Evolutionary conservation across 2,329 filamentous ascomycete genomes (phyloP), one percentile per base, ranked within the genome.

Genomic region (Clarireedia hainanense): DNA sequence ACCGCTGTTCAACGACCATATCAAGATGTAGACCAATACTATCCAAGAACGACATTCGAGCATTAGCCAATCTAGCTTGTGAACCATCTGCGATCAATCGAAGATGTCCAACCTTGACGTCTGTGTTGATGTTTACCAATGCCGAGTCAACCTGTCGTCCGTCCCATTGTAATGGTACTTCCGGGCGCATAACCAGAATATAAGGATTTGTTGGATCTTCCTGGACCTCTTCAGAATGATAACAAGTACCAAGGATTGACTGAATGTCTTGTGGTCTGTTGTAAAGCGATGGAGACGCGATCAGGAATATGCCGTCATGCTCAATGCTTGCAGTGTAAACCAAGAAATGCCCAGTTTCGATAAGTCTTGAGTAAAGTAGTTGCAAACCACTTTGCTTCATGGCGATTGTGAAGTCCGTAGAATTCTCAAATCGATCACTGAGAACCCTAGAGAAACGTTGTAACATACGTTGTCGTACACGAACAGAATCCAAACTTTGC

Each of bases 391-490:
- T 83, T 7, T 80, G 78, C 46, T 80, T 75, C 54, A 91, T 80
- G 37, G 87, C 85, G 67, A 97, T 87, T 70, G 89, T 96, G 71
- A 94, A 96, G 70, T 99, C 94, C 9, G 91, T 95, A 5, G 89
- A 89, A 67, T 99, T 97, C 70, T 99, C 94, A 67, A 99, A 99
- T 57, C 92, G 85, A 68, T 96, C 89, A 64, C 88, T 91, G 54
- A 99, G 73, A 69, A 95, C 89, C 62, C 91, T 83, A 17, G 89
- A 94, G 72, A 97, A 97, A 58, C 94, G 89, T 69, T 97, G 95
- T 60, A 99, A 78, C 81, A 97, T 97, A 71, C 94, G 83, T 72
- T 99, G 94, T 23, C 94, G 84, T 56, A 97, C 91, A 66, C 94
- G 90, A 23, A 97, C 95, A 0, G 94, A 97, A 70, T 99, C 94